Conservation (phyloP, 2,329 filamentous ascomycete genomes). For the Botrytis paeoniae region DNA sequence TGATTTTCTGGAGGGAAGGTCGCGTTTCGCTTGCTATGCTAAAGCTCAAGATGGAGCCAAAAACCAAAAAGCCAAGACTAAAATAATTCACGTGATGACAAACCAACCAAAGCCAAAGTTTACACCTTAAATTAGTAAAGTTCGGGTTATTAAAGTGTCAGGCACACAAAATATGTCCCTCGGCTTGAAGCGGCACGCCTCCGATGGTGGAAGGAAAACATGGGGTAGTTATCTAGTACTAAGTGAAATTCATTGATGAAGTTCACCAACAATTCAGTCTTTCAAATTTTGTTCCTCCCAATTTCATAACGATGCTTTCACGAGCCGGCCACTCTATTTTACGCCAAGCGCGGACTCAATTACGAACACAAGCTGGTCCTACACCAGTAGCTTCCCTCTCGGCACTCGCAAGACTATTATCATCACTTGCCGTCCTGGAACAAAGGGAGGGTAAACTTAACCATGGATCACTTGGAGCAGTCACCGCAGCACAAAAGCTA, state of each 20-base stretch:
- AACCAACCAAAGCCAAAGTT: background rate
- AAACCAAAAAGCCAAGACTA: conserved; percentile 15
- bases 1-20: conserved; percentile 17
- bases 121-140: background rate
- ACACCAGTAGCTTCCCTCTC: conserved; percentile 45
- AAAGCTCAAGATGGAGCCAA: conserved; percentile 19
- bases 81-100: conserved; percentile 1
- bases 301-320: conserved; percentile 36
- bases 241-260: conserved; percentile 2
- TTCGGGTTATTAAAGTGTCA: background rate
- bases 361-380: conserved; percentile 41
- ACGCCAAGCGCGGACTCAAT: conserved; percentile 41
- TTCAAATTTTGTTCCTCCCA: conserved; percentile 14
- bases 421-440: conserved; percentile 87
- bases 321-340: conserved; percentile 32
- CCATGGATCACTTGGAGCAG: conserved; percentile 74
- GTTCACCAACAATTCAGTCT: conserved; percentile 17
- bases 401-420: conserved; percentile 67
- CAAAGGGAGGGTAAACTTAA: conserved; percentile 88
- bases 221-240: conserved; percentile 9
- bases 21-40: conserved; percentile 16
- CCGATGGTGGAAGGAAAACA: conserved; percentile 12
- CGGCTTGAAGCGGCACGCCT: conserved; percentile 17
- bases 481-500: conserved; percentile 82
- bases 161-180: conserved; percentile 2